Evolutionary conservation across 441 rosid species (phyloP).

Genomic region (Monsonia emarginata): DNA sequence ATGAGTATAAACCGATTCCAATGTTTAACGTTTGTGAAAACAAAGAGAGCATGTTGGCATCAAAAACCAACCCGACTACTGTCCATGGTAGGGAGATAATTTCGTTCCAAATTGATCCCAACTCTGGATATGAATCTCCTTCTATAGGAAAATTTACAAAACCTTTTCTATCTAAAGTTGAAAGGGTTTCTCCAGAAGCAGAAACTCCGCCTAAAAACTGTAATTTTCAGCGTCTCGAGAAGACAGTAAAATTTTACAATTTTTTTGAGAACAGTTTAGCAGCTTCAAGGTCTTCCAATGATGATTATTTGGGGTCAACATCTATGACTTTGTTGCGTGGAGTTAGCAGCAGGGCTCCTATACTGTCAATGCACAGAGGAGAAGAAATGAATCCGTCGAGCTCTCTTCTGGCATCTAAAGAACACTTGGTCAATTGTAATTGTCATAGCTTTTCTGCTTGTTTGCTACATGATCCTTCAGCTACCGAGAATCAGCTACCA

Average conservation of each 20-base stretch:
- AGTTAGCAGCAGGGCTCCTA: constrained; percentile 16
- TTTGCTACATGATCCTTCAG: constrained; percentile 22
- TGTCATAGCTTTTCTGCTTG: constrained; percentile 16
- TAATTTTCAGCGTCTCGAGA: constrained; percentile 18
- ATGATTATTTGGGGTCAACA: constrained; percentile 24
- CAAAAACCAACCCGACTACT: constrained; percentile 11
- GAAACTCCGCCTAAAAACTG: constrained; percentile 20
- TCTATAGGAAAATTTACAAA: neutral
- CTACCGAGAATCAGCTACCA: constrained; percentile 16
- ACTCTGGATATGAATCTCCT: neutral
- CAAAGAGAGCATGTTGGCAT: constrained; percentile 11
- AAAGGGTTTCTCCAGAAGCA: constrained; percentile 17
- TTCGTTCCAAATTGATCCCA: neutral
- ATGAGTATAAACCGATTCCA: constrained; percentile 22
- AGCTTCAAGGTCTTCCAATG: constrained; percentile 21
- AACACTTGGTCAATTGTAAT: constrained; percentile 13
- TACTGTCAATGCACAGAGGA: constrained; percentile 13
- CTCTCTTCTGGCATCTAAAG: constrained; percentile 19
- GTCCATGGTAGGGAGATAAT: neutral
- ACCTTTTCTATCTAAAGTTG: neutral
- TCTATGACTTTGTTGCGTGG: constrained; percentile 24
- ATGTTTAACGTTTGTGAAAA: constrained; percentile 21
- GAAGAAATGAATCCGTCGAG: constrained; percentile 20
- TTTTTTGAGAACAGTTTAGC: constrained; percentile 21
- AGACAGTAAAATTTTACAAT: constrained; percentile 21